These are phyloP conservation scores for Saururus chinensis DNA, from an alignment of 164 flowering plant species.

Conservation along the genomic window DNA sequence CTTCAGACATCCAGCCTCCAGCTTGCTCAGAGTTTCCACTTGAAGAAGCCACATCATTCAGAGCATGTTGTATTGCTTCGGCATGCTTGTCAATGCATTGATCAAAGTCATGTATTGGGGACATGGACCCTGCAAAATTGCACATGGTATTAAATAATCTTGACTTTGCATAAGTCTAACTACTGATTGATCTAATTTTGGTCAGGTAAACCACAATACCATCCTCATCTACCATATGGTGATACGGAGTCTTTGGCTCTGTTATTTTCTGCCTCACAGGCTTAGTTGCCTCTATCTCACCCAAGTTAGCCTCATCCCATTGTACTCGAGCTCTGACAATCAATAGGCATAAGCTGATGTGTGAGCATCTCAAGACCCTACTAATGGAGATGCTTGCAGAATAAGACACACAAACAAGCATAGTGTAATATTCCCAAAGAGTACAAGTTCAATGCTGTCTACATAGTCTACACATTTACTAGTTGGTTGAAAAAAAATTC, in stretches of 20 bases:
- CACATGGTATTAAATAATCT: neutral
- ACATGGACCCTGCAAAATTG: constrained; percentile 43
- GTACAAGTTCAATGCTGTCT: too few species aligned
- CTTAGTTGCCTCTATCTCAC: constrained; percentile 84
- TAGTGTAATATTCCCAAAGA: too few species aligned
- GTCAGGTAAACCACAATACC: constrained; percentile 26
- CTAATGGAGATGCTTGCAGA: too few species aligned
- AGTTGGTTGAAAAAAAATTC: too few species aligned
- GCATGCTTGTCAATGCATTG: constrained; percentile 47
- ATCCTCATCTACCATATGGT: constrained; percentile 82
- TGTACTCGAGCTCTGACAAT: constrained; percentile 50
- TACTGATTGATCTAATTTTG: neutral
- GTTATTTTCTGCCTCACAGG: constrained; percentile 98
- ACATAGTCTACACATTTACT: too few species aligned
- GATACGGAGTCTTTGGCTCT: constrained; percentile 99
- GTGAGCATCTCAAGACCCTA: neutral
- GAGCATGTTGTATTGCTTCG: constrained; percentile 64
- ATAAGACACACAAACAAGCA: too few species aligned
- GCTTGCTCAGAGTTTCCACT: constrained; percentile 25
- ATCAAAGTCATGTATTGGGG: constrained; percentile 47
- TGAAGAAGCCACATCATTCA: constrained; percentile 72
- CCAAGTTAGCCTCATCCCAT: constrained; percentile 92
- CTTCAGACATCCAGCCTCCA: constrained; percentile 91
- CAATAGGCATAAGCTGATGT: neutral
- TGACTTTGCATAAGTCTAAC: neutral